A percentile compares a stretch with the other conserved stretches of the same genome.
Evolutionary conservation across 306 rosid species (phyloP).

Genomic region (Glycyrrhiza uralensis): DNA sequence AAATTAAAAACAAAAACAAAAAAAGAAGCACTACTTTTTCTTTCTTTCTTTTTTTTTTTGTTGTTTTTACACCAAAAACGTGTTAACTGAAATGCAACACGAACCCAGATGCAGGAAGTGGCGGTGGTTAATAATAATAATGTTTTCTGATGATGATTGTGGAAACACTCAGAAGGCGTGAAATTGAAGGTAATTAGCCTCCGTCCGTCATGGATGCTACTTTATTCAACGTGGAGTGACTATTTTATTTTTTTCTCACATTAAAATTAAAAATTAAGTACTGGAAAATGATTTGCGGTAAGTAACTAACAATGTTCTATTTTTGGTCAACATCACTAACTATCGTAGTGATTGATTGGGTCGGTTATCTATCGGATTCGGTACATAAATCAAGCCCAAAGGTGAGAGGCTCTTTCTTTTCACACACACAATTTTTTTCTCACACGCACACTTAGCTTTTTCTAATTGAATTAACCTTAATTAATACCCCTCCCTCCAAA

Average conservation of each 20-base stretch:
- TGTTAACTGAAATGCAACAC: background rate
- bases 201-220: background rate
- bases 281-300: background rate
- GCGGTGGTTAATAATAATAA: background rate
- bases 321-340: background rate
- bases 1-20: background rate
- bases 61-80: background rate
- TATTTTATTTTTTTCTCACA: background rate
- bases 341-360: background rate
- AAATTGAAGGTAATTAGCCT: slow-evolving; percentile 11
- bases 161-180: slow-evolving; percentile 9
- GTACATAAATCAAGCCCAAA: background rate
- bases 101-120: background rate
- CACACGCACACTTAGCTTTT: too few relatives aligned
- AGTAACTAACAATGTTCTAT: background rate
- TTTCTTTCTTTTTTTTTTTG: background rate
- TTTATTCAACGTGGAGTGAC: background rate
- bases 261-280: background rate
- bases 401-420: too few relatives aligned
- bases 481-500: too few relatives aligned
- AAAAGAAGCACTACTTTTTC: background rate
- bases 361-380: too few relatives aligned
- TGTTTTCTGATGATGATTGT: too few relatives aligned
- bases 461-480: too few relatives aligned
- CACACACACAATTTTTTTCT: too few relatives aligned